These are phyloP conservation scores for Fusarium phyllophilum DNA, from an alignment of 2,329 filamentous ascomycete genomes.

Conservation along the genomic window DNA sequence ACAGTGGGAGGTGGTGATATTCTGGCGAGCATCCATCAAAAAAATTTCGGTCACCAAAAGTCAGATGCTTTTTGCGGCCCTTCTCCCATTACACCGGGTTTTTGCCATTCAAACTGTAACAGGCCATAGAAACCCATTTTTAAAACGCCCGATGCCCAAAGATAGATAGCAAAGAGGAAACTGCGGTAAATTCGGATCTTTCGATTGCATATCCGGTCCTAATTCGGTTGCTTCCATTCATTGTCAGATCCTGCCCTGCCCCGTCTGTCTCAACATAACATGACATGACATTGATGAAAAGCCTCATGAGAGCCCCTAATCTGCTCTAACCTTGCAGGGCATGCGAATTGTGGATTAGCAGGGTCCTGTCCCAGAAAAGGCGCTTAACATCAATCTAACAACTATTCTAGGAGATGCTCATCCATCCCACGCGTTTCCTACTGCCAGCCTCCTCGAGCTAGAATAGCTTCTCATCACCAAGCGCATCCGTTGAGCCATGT, in stretches of 20 bases:
- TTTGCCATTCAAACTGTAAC: slow-evolving; percentile 23
- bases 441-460: slow-evolving; percentile 11
- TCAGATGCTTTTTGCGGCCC: slow-evolving; percentile 40
- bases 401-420: slow-evolving; percentile 13
- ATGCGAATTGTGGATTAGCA: slow-evolving; percentile 8
- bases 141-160: slow-evolving; percentile 20
- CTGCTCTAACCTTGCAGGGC: neutral
- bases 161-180: slow-evolving; percentile 9
- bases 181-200: slow-evolving; percentile 31
- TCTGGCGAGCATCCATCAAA: slow-evolving; percentile 6
- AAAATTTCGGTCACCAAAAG: slow-evolving; percentile 2
- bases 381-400: neutral
- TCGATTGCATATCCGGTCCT: slow-evolving; percentile 23
- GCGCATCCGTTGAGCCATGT: slow-evolving; percentile 34
- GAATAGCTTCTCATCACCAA: slow-evolving; percentile 19
- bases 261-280: neutral
- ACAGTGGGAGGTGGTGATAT: slow-evolving; percentile 10
- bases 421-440: slow-evolving; percentile 17
- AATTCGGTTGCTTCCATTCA: slow-evolving; percentile 23
- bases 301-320: slow-evolving; percentile 20
- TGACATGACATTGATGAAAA: slow-evolving; percentile 20
- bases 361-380: neutral
- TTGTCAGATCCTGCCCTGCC: slow-evolving; percentile 12
- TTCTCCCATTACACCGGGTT: slow-evolving; percentile 35
- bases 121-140: slow-evolving; percentile 30